These are phyloP conservation scores for Oryza glumipatula DNA, from an alignment of 176 grass and related monocot species.

Conservation along the genomic window DNA sequence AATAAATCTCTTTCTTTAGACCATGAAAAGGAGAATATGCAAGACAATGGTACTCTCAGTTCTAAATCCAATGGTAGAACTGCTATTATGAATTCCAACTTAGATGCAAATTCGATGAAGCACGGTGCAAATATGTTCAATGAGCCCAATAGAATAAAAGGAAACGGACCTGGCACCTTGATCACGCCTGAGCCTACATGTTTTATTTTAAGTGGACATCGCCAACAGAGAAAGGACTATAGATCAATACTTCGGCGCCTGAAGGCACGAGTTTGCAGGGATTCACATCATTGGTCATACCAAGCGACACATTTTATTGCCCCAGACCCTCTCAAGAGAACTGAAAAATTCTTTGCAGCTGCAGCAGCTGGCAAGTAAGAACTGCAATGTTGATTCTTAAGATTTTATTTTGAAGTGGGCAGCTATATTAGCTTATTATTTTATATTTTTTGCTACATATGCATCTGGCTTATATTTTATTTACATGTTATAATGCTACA, in stretches of 20 bases:
- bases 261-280: slow-evolving; percentile 73
- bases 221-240: slow-evolving; percentile 63
- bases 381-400: not conserved
- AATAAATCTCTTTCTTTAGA: slow-evolving; percentile 46
- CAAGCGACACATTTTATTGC: slow-evolving; percentile 89
- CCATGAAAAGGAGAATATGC: slow-evolving; percentile 68
- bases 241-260: slow-evolving; percentile 60
- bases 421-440: not conserved
- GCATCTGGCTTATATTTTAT: slow-evolving; percentile 8
- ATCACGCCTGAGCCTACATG: slow-evolving; percentile 35
- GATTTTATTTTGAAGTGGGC: not conserved
- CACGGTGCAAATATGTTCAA: slow-evolving; percentile 13
- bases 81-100: slow-evolving; percentile 22
- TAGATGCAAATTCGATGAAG: slow-evolving; percentile 31
- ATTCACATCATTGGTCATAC: slow-evolving; percentile 89
- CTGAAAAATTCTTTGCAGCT: slow-evolving; percentile 94
- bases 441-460: not conserved
- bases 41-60: slow-evolving; percentile 29
- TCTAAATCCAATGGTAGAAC: slow-evolving; percentile 36
- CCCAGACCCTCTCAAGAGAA: slow-evolving; percentile 69
- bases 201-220: slow-evolving; percentile 88
- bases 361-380: slow-evolving; percentile 79
- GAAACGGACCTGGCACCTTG: slow-evolving; percentile 27
- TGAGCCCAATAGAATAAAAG: slow-evolving; percentile 29
- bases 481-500: not conserved